These are phyloP conservation scores for Microsporum audouinii DNA, from an alignment of 2,329 filamentous ascomycete species.

Conservation along the genomic window DNA sequence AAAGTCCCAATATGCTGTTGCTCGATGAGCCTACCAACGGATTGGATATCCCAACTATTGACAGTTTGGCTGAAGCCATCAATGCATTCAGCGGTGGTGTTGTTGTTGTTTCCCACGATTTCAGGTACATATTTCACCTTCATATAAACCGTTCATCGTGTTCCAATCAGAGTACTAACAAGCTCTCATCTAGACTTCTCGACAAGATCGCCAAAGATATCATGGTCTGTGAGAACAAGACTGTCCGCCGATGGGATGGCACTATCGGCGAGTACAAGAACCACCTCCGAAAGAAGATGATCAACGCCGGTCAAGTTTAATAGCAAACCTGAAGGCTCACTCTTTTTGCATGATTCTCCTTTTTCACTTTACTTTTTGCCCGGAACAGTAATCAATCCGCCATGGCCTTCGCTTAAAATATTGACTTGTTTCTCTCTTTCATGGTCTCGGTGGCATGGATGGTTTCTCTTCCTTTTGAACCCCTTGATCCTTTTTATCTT, in stretches of 20 bases:
- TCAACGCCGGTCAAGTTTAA: constrained; percentile 74
- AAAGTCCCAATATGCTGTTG: constrained; percentile 92
- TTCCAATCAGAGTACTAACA: constrained; percentile 7
- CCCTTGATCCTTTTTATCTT: background rate
- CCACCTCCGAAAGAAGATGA: constrained; percentile 98
- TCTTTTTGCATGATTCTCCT: constrained; percentile 7
- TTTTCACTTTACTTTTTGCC: background rate
- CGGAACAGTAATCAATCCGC: background rate
- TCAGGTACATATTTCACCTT: constrained; percentile 56
- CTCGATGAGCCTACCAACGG: constrained; percentile 99
- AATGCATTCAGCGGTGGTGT: constrained; percentile 94
- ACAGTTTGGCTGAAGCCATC: constrained; percentile 94
- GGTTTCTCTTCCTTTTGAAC: background rate
- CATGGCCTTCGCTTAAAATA: background rate
- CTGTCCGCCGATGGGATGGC: constrained; percentile 79
- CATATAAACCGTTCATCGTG: background rate
- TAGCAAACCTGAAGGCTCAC: background rate
- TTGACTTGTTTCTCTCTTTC: background rate
- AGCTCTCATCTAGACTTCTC: constrained; percentile 56
- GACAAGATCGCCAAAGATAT: constrained; percentile 99
- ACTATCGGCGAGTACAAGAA: constrained; percentile 94
- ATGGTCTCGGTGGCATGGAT: background rate
- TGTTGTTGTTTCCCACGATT: constrained; percentile 96
- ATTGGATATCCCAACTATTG: constrained; percentile 96
- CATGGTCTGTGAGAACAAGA: constrained; percentile 97